Evolutionary conservation across 2,329 filamentous ascomycete species (phyloP), one percentile per base, ranked within the genome.

Genomic region (Colletotrichum sp.): DNA sequence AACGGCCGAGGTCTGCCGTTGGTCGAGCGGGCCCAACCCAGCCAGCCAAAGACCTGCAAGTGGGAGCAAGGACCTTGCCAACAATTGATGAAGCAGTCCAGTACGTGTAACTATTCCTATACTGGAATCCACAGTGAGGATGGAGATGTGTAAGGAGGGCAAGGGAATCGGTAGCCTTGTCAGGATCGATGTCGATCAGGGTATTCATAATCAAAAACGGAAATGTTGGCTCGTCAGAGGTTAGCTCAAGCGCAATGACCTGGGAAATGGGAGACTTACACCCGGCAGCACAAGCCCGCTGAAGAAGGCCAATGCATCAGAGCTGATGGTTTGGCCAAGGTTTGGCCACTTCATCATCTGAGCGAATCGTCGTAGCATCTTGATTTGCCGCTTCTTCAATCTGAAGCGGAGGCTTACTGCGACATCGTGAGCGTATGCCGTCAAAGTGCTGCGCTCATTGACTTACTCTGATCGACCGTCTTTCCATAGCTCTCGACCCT

Each of bases 161-260:
- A 18, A 95, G 89, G 9, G 91, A 87, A 76, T 93, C 91, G 7
- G 91, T 91, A 5, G 91, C 92, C 6, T 89, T 89, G 80, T 94
- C 93, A 3, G 92, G 91, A 79, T 95, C 94, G 79, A 94, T 91
- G 81, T 95, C 94, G 77, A 95, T 92, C 58, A 96, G 87, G 6
- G 93, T 91, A 81, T 95, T 95, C 93, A 96, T 95, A 61, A 95
- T 91, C 48, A 95, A 89, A 84, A 94, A 96, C 4, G 94, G 93
- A 61, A 94, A 91, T 0, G 91, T 92, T 6, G 88, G 85, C 88
- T 90, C 39, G 60, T 43, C 9, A 7, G 39, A 64, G 71, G 52
- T 77, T 56, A 76, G 68, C 48, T 25, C 10, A n/a, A 16, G 12
- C 12, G 18, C 30, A 60, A n/a, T n/a, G 12, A 22, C 13, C 6